A percentile compares a stretch with the other conserved stretches of the same genome.
These are phyloP conservation scores for Pseudofabraea citricarpa DNA, from an alignment of 2,329 filamentous ascomycete species.

Conservation along the genomic window DNA sequence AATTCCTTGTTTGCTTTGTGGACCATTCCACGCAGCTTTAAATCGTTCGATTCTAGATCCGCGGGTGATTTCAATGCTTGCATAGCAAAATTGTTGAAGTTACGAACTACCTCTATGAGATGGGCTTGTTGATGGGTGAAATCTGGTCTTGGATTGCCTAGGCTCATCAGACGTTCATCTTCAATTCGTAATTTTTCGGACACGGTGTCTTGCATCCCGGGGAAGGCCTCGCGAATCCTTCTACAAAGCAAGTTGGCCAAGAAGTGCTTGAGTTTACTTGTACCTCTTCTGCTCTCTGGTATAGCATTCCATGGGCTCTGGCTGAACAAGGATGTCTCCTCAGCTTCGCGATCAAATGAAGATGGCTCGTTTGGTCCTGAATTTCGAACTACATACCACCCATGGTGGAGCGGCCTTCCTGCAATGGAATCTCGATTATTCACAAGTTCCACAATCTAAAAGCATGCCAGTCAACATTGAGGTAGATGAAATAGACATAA, in stretches of 20 bases:
- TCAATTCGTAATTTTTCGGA: constrained; percentile 14
- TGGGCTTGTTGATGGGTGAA: constrained; percentile 22
- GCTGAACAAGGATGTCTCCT: constrained; percentile 26
- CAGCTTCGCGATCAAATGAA: constrained; percentile 21
- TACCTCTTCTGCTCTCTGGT: constrained; percentile 21
- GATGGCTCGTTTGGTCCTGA: constrained; percentile 18
- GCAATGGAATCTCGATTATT: constrained; percentile 10
- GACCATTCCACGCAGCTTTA: constrained; percentile 24
- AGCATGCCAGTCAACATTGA: not conserved
- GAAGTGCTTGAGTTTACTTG: constrained; percentile 24
- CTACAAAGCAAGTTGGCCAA: constrained; percentile 25
- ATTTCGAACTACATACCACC: constrained; percentile 35
- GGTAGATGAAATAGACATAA: no score
- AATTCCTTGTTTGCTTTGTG: constrained; percentile 17
- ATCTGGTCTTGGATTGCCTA: constrained; percentile 25
- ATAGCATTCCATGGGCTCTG: constrained; percentile 25
- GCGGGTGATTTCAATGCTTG: constrained; percentile 24
- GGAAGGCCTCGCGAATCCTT: constrained; percentile 18
- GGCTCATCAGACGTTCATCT: not conserved
- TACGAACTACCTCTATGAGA: constrained; percentile 17
- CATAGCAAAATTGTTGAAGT: constrained; percentile 16
- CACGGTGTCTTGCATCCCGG: constrained; percentile 21
- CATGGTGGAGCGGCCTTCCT: constrained; percentile 12
- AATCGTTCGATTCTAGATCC: constrained; percentile 7
- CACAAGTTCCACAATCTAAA: constrained; percentile 10